phyloP scores from a whole-genome alignment of 768 basidiomycete genomes.

The Tylopilus balloui region DNA sequence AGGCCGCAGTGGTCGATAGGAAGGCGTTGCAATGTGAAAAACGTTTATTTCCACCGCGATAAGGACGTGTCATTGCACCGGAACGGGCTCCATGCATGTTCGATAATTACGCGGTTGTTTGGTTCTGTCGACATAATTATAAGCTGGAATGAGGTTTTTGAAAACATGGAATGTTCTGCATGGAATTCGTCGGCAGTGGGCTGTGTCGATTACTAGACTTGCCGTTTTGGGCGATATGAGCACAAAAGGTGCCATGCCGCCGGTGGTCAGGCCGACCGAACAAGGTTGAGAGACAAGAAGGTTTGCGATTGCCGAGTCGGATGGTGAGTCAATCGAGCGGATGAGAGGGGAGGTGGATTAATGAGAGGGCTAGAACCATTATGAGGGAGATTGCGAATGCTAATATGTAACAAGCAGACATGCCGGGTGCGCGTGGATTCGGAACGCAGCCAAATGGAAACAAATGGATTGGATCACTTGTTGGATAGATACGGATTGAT shows the following conservation, averaged over 20 bases:
- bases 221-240: constrained; percentile 10
- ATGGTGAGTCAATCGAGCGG: background rate
- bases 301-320: background rate
- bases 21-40: background rate
- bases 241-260: background rate
- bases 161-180: constrained; percentile 23
- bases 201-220: constrained; percentile 18
- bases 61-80: background rate
- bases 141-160: background rate
- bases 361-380: background rate
- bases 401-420: constrained; percentile 8
- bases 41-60: constrained; percentile 16
- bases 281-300: background rate
- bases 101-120: constrained; percentile 12
- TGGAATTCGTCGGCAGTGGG: constrained; percentile 16
- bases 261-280: background rate
- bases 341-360: background rate
- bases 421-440: constrained; percentile 13
- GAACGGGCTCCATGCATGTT: constrained; percentile 1
- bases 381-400: background rate
- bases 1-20: background rate
- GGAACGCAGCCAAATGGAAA: constrained; percentile 3
- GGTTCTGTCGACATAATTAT: constrained; percentile 23
- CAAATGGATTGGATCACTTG: background rate
- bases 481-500: background rate